Conservation (phyloP, 2,329 filamentous ascomycete species). For the Xylariaceae sp. region DNA sequence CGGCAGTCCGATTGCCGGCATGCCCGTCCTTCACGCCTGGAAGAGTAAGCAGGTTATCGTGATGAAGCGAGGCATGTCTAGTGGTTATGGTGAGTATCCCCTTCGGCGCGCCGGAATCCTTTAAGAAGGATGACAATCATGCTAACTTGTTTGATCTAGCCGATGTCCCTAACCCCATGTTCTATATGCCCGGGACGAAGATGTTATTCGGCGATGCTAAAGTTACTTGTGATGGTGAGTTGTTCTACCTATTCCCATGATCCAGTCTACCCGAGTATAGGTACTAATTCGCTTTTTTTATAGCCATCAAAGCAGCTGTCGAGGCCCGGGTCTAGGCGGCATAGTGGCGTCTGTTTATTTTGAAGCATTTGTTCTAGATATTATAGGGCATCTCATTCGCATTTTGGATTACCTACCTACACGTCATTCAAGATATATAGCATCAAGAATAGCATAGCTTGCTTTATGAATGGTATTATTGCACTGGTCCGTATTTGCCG, state of each 20-base stretch:
- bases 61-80: constrained; percentile 90
- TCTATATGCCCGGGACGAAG: constrained; percentile 84
- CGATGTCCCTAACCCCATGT: constrained; percentile 92
- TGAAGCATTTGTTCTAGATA: constrained; percentile 13
- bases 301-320: constrained; percentile 47
- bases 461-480: too few species aligned
- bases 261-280: constrained; percentile 5
- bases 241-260: constrained; percentile 1
- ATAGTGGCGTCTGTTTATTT: constrained; percentile 20
- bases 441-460: too few species aligned
- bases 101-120: neutral
- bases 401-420: too few species aligned
- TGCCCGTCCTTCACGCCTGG: constrained; percentile 91
- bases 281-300: neutral
- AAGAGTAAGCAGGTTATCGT: constrained; percentile 92
- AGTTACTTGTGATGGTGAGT: constrained; percentile 75
- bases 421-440: too few species aligned
- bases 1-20: constrained; percentile 82
- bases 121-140: neutral
- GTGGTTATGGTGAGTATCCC: constrained; percentile 71
- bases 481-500: too few species aligned
- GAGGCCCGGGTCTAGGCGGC: constrained; percentile 38
- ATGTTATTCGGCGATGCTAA: constrained; percentile 95
- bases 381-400: neutral
- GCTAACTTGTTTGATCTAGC: constrained; percentile 48